Evolutionary conservation across 352 stramenopile genomes (phyloP), one percentile per base, ranked within the genome.

Genomic region (Peronosclerospora sorghi): DNA sequence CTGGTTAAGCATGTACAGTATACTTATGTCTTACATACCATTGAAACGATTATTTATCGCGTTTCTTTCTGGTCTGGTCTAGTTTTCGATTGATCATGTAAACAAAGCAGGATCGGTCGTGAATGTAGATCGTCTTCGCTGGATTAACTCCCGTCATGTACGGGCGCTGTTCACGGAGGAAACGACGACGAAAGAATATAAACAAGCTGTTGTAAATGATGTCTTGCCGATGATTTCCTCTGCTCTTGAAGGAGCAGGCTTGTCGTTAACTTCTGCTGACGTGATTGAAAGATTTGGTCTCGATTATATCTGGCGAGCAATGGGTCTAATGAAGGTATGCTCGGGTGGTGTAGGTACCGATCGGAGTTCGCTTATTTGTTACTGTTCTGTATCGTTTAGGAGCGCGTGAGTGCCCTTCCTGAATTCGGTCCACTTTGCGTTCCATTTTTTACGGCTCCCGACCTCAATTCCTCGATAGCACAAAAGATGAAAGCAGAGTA

Each of bases 71-170:
- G 18, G 21, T 28, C 14, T 23, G 2, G 9, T 47, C 1, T 45
- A 86, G 58, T 95, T 95, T 30, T 86, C 78, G 5, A 66, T 95
- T 14, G 69, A 86, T 10, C 80, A 89, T 27, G 69, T 94, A 39
- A 95, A 93, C 59, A 93, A 93, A 48, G 80, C 77, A 15, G 82
- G 84, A 6, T 90, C 80, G 0, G 74, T 95, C 26, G 84, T 95
- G 21, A 90, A 95, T 45, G 48, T 84, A 7, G 77, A 92, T 45
- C 73, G 79, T 30, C 61, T 95, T 45, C 68, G 76, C 20, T 95
- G 83, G 83, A 89, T 95, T 45, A 94, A 94, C 39, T 91, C 76
- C 26, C 73, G 83, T 23, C 84, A 95, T 42, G 75, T 95, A 29
- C 80, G 82, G 20, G 42, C 69, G 5, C 53, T 91, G 8, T 93